A percentile compares a stretch with the other conserved stretches of the same genome.
Conservation (phyloP, 116 monocot genomes). For the Dioscorea cayenensis region DNA sequence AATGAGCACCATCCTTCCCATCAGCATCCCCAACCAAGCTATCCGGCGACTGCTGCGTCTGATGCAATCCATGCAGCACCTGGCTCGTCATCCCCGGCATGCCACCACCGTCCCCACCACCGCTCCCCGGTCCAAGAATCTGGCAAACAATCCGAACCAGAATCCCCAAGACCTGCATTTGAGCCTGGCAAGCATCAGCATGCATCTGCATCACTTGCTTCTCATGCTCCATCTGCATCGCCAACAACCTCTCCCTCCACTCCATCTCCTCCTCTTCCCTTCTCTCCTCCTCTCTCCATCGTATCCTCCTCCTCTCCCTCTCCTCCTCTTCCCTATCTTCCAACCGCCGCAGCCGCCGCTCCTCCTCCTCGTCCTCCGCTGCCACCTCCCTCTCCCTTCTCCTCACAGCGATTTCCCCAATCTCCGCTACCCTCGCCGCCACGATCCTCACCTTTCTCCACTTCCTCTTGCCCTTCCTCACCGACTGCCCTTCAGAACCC, state of each 20-base stretch:
- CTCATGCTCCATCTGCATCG: slow-evolving; percentile 65
- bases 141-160: slow-evolving; percentile 32
- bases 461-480: slow-evolving; percentile 11
- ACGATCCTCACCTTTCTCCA: slow-evolving; percentile 4
- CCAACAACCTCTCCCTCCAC: slow-evolving; percentile 49
- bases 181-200: slow-evolving; percentile 42
- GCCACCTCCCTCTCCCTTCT: too few species aligned
- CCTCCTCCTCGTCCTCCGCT: too few species aligned
- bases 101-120: too few species aligned
- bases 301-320: slow-evolving; percentile 24
- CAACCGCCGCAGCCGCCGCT: not conserved
- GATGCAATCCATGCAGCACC: slow-evolving; percentile 26
- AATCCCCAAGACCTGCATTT: slow-evolving; percentile 30
- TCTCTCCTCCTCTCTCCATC: slow-evolving; percentile 1
- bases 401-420: too few species aligned
- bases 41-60: slow-evolving; percentile 14
- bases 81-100: slow-evolving; percentile 14
- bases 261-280: slow-evolving; percentile 60
- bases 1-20: slow-evolving; percentile 17
- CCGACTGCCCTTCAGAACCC: not conserved
- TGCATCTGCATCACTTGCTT: slow-evolving; percentile 57
- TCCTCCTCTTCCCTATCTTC: slow-evolving; percentile 4
- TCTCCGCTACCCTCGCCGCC: not conserved
- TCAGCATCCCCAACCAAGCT: slow-evolving; percentile 14
- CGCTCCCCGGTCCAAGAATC: too few species aligned